A percentile compares a stretch with the other conserved stretches of the same genome.
Conservation (phyloP, 352 stramenopile genomes). For the Globisporangium spinosum region DNA sequence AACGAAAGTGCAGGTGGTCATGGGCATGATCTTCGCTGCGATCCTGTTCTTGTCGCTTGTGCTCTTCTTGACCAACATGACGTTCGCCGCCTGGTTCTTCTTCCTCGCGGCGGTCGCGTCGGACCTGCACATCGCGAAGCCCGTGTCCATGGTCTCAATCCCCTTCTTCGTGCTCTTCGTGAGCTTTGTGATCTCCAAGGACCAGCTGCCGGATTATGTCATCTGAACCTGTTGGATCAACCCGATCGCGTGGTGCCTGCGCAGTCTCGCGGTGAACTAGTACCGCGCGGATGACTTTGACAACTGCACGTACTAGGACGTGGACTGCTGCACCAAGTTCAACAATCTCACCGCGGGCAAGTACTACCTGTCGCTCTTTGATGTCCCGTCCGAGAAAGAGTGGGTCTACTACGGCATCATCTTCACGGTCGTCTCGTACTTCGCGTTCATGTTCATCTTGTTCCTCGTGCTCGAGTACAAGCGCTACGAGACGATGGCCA, state of each 20-base stretch:
- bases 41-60: conserved; percentile 64
- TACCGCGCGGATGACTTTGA: conserved; percentile 13
- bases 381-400: conserved; percentile 20
- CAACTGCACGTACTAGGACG: conserved; percentile 15
- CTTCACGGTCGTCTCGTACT: conserved; percentile 22
- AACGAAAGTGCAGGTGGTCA: conserved; percentile 23
- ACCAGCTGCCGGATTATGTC: conserved; percentile 26
- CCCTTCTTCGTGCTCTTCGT: conserved; percentile 30
- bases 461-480: conserved; percentile 26
- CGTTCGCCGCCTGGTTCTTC: conserved; percentile 26
- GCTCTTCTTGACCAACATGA: conserved; percentile 39
- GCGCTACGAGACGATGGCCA: conserved; percentile 17
- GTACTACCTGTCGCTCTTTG: conserved; percentile 22
- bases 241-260: conserved; percentile 28
- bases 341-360: conserved; percentile 17
- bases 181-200: conserved; percentile 30
- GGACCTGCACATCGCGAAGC: conserved; percentile 25
- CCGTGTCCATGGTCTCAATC: conserved; percentile 26
- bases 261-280: conserved; percentile 22
- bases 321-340: conserved; percentile 24
- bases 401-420: conserved; percentile 23
- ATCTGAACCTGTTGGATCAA: conserved; percentile 46
- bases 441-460: conserved; percentile 26
- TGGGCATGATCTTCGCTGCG: conserved; percentile 56
- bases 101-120: conserved; percentile 19